Conservation (phyloP, 176 grass and related monocot species). For the Poa annua region DNA sequence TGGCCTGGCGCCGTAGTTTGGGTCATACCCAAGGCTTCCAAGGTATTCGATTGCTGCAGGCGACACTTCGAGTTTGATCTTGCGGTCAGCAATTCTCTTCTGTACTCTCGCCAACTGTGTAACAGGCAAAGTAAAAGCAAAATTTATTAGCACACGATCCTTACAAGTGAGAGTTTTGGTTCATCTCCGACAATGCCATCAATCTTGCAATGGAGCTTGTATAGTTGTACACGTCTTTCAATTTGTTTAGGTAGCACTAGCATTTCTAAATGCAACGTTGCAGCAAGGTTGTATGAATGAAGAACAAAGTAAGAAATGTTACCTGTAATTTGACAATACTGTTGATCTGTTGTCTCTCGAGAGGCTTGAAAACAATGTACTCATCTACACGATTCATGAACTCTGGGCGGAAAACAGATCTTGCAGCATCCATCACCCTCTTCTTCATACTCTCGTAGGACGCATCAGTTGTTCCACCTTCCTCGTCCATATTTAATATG, state of each 20-base stretch:
- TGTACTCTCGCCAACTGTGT: slow-evolving; percentile 83
- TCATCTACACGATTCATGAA: slow-evolving; percentile 98
- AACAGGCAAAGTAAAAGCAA: slow-evolving; percentile 7
- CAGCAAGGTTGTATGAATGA: neutral
- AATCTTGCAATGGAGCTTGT: neutral
- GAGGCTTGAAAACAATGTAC: slow-evolving; percentile 97
- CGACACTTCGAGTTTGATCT: slow-evolving; percentile 76
- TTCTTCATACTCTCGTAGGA: slow-evolving; percentile 88
- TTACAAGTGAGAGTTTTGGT: neutral
- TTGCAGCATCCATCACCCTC: slow-evolving; percentile 97
- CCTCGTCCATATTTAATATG: slow-evolving; percentile 92
- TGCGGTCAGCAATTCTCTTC: slow-evolving; percentile 84
- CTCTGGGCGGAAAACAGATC: slow-evolving; percentile 87
- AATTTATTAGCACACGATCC: neutral
- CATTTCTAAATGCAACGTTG: neutral
- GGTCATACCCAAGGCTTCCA: slow-evolving; percentile 90
- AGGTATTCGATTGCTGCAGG: slow-evolving; percentile 71
- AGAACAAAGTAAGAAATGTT: slow-evolving; percentile 26
- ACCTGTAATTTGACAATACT: slow-evolving; percentile 91
- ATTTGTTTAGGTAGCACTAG: neutral
- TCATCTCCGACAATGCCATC: neutral
- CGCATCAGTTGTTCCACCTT: slow-evolving; percentile 54
- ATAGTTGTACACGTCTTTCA: neutral
- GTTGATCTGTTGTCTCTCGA: slow-evolving; percentile 76
- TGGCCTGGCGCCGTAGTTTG: slow-evolving; percentile 90